Base-by-base conservation (phyloP, 2,329 filamentous ascomycete genomes). In the Diaporthe eres region DNA sequence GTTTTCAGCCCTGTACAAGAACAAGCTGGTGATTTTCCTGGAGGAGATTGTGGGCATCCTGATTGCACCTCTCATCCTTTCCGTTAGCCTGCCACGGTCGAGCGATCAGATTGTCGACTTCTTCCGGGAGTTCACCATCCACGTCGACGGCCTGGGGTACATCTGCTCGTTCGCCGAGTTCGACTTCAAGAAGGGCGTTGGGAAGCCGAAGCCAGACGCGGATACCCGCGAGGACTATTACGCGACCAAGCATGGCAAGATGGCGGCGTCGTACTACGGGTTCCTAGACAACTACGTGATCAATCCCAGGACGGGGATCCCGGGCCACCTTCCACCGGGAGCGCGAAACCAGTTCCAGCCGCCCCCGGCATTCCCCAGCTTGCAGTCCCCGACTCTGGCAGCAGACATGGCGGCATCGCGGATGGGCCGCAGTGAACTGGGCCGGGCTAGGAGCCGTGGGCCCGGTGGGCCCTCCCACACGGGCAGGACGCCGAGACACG, bases 151-250 rank as follows among this genome's bases (percentile, higher is more conserved):
- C 0, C 90, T 99, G 49, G 97, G 97, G 31, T 96, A 98, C 79
- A 95, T 98, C 15, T 99, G 97, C 84, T 98, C 96, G 1, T 98
- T 98, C 85, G 97, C 97, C 4, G 95, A 98, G 49, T 99, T 99
- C 81, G 95, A 98, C 78, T 98, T 98, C 86, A 96, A 98, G 84
- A 96, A 95, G 82, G 94, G 93, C 34, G 88, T 93, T 31, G 86
- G 85, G 19, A 85, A 86, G 37, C 82, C 82, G 5, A 85, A 83
- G 71, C 85, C 79, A 72, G 83, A 80, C 78, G 83, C 88, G n/a
- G 94, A 95, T 82, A 90, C 95, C 13, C 92, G 97, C 15, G 94
- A 97, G 76, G 96, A 98, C 79, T 98, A 98, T 83, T 98, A 97
- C 82, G 92, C 95, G 31, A 95, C 95, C 13, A 98, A 98, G 82